Conservation (phyloP, 2,329 filamentous ascomycete species). For the Xylariaceae sp. region DNA sequence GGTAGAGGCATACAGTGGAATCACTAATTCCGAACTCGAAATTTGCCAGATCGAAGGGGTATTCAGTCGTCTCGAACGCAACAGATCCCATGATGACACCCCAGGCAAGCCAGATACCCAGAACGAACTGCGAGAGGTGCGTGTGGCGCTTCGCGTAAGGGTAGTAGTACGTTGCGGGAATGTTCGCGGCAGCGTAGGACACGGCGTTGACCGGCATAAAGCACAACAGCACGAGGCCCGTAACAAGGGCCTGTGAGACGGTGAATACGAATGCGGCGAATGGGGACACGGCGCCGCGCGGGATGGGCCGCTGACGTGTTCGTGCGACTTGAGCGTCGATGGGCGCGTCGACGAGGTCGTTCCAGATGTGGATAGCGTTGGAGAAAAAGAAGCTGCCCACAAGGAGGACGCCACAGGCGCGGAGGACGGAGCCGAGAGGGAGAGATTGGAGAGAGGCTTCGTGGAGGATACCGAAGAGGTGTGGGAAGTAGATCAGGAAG, state of each 20-base stretch:
- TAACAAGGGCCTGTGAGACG: conserved; percentile 31
- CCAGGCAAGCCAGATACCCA: conserved; percentile 46
- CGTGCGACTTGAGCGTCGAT: conserved; percentile 47
- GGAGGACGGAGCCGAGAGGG: neutral
- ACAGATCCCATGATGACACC: conserved; percentile 39
- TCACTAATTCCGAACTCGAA: neutral
- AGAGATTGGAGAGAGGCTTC: neutral
- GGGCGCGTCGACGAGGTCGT: conserved; percentile 50
- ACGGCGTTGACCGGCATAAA: neutral
- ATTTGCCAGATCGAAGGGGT: neutral
- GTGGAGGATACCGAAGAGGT: conserved; percentile 23
- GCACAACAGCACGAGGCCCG: conserved; percentile 33
- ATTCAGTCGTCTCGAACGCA: conserved; percentile 17
- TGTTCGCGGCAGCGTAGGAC: neutral
- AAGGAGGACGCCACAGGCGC: neutral
- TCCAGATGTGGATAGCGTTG: conserved; percentile 39
- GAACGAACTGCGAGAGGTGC: conserved; percentile 45
- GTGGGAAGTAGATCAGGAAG: conserved; percentile 25
- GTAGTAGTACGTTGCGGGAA: conserved; percentile 40
- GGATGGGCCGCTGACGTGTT: conserved; percentile 45
- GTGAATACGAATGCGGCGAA: conserved; percentile 36
- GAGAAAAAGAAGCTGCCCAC: conserved; percentile 22
- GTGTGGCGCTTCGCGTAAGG: conserved; percentile 47
- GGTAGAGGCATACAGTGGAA: conserved; percentile 2
- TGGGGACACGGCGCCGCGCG: conserved; percentile 39